phyloP scores from a whole-genome alignment of 352 stramenopile species.

The Pythium sp. region DNA sequence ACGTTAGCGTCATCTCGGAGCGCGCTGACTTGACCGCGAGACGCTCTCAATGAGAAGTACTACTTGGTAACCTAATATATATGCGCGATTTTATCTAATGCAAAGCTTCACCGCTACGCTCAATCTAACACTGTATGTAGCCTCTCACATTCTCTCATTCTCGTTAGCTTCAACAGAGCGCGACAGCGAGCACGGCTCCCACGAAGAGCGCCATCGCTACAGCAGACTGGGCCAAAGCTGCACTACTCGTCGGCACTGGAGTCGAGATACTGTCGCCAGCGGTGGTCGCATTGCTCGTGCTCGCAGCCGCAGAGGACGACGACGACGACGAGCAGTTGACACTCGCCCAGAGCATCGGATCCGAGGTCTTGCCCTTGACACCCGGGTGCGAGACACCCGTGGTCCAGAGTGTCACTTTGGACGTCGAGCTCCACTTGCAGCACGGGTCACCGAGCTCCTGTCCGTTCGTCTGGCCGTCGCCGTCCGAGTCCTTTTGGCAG shows the following conservation, averaged over 20 bases:
- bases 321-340: slow-evolving; percentile 1
- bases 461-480: slow-evolving; percentile 54
- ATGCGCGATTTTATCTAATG: too few relatives aligned
- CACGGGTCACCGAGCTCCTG: slow-evolving; percentile 59
- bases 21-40: too few relatives aligned
- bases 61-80: too few relatives aligned
- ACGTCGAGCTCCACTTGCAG: slow-evolving; percentile 26
- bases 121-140: neutral
- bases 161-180: neutral
- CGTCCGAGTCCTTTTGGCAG: slow-evolving; percentile 34
- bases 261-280: neutral
- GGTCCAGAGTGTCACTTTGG: slow-evolving; percentile 14
- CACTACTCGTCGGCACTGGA: neutral
- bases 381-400: too few relatives aligned
- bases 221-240: neutral
- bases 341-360: slow-evolving; percentile 24
- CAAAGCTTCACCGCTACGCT: neutral
- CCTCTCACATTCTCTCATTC: neutral
- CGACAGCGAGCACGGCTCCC: neutral
- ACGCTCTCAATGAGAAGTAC: too few relatives aligned
- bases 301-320: too few relatives aligned
- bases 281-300: neutral
- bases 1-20: too few relatives aligned
- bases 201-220: neutral
- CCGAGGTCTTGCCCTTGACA: too few relatives aligned